These are phyloP conservation scores for Psilocybe mexicana DNA, from an alignment of 1,284 basidiomycete species.

Conservation along the genomic window DNA sequence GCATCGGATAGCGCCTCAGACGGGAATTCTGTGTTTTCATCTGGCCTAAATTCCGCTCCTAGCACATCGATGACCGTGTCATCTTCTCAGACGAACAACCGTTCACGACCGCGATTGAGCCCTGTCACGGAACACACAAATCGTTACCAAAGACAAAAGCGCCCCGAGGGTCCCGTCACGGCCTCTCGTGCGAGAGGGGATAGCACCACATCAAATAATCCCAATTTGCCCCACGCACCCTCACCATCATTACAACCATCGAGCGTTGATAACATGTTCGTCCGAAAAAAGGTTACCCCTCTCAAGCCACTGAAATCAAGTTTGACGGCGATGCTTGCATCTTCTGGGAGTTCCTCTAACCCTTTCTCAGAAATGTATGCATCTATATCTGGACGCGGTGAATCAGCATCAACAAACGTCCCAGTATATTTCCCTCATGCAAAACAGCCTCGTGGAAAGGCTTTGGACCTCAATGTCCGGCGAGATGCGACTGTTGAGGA, in stretches of 20 bases:
- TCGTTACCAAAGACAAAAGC: conserved; percentile 17
- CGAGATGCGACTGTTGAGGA: conserved; percentile 94
- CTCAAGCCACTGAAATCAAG: conserved; percentile 51
- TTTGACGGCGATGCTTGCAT: conserved; percentile 66
- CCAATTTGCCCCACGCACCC: conserved; percentile 6
- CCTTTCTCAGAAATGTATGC: conserved; percentile 84
- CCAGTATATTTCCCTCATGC: conserved; percentile 90
- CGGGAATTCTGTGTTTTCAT: conserved; percentile 54
- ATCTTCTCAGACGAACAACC: conserved; percentile 44
- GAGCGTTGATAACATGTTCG: conserved; percentile 39
- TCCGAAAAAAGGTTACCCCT: conserved; percentile 49
- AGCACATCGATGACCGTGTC: conserved; percentile 52
- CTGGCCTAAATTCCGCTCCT: conserved; percentile 46
- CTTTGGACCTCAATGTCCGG: conserved; percentile 71
- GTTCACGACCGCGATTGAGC: conserved; percentile 58
- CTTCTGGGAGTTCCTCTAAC: conserved; percentile 61
- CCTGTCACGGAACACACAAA: conserved; percentile 58
- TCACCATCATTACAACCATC: conserved; percentile 11
- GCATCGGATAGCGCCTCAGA: conserved; percentile 62
- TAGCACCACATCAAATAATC: conserved; percentile 17
- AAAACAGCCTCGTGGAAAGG: conserved; percentile 54
- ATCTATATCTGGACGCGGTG: conserved; percentile 73
- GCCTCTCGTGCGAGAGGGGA: conserved; percentile 18
- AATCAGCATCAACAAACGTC: conserved; percentile 65
- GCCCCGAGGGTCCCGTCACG: conserved; percentile 11